Evolutionary conservation across 345 rosid genomes (phyloP), one percentile per base, ranked within the genome.

Genomic region (Gossypium longicalyx): DNA sequence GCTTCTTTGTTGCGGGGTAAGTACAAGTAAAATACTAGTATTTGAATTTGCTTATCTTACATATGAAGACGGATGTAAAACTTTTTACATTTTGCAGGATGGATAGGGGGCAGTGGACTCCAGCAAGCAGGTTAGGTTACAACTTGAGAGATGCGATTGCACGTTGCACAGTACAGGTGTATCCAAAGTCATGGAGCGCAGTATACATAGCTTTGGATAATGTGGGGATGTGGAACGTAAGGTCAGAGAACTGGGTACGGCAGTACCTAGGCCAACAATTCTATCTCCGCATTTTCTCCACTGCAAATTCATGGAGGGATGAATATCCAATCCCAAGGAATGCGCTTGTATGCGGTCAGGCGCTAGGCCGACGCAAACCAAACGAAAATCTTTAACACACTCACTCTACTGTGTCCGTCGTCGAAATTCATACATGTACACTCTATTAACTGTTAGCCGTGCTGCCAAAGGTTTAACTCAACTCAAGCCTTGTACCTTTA

Each of bases 1-100:
- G 74, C 75, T 91, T 93, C 82, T 95, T 92, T 76, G 94, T 91
- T 13, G 98, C 89, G 12, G 98, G 97, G 98, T 94, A 88, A 75
- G 87, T 76, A 27, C 4, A 23, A 22, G 13, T 3, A 51, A 12
- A 0, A 47, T 12, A 10, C 15, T 23, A 16, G 7, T 54, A 34
- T 34, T 34, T 34, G 41, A 34, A 34, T n/a, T 12, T 57, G 22
- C 19, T 74, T 4, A 20, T 61, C 25, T 29, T 60, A 34, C 54
- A 57, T 22, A 22, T 57, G 23, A 6, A 4, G 12, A 12, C 17
- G 41, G 27, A 52, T 72, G 15, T 72, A 66, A 44, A 34, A 44
- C 23, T 53, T 53, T 48, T 34, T 13, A 2, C 17, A 59, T 25
- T 72, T 11, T 23, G 70, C 86, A 89, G 96, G 73, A 86, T 86